Percentiles rank a stretch among this genome's conserved stretches.
Conservation (phyloP, 805 yeast species). For the Candida morakotiae region DNA sequence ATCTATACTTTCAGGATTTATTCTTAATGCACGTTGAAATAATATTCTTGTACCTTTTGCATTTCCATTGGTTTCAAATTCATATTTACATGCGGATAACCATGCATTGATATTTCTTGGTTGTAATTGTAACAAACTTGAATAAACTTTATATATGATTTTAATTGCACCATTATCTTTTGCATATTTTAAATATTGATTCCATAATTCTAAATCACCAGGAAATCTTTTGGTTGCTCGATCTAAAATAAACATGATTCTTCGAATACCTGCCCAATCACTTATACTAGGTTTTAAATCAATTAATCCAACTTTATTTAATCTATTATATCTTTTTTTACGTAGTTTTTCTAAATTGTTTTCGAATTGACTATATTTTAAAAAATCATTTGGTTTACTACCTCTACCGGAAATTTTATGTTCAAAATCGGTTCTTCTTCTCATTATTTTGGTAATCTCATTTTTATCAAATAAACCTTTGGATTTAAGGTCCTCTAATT, state of each 20-base stretch:
- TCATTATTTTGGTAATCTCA: slow-evolving; percentile 82
- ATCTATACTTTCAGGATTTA: slow-evolving; percentile 67
- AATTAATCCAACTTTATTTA: slow-evolving; percentile 50
- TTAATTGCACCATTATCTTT: slow-evolving; percentile 65
- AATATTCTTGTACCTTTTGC: slow-evolving; percentile 85
- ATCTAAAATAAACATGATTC: slow-evolving; percentile 78
- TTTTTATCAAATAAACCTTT: slow-evolving; percentile 78
- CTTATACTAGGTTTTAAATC: slow-evolving; percentile 64
- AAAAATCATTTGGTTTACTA: slow-evolving; percentile 69
- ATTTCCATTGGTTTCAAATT: slow-evolving; percentile 82
- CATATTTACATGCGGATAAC: slow-evolving; percentile 93
- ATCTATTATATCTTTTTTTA: slow-evolving; percentile 61
- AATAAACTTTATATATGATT: slow-evolving; percentile 70
- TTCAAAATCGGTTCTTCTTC: slow-evolving; percentile 93
- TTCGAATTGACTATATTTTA: slow-evolving; percentile 79
- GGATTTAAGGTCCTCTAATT: slow-evolving; percentile 78
- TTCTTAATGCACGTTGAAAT: slow-evolving; percentile 79
- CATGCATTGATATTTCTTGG: slow-evolving; percentile 90
- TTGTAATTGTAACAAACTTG: slow-evolving; percentile 75
- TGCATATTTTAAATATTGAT: slow-evolving; percentile 64
- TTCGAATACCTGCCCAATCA: slow-evolving; percentile 82
- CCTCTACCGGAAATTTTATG: slow-evolving; percentile 85
- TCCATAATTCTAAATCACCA: slow-evolving; percentile 74
- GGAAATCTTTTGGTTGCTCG: slow-evolving; percentile 81
- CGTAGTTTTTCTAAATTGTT: slow-evolving; percentile 73